These are phyloP conservation scores for Cytospora paraplurivora DNA, from an alignment of 2,329 filamentous ascomycete species.

Conservation along the genomic window DNA sequence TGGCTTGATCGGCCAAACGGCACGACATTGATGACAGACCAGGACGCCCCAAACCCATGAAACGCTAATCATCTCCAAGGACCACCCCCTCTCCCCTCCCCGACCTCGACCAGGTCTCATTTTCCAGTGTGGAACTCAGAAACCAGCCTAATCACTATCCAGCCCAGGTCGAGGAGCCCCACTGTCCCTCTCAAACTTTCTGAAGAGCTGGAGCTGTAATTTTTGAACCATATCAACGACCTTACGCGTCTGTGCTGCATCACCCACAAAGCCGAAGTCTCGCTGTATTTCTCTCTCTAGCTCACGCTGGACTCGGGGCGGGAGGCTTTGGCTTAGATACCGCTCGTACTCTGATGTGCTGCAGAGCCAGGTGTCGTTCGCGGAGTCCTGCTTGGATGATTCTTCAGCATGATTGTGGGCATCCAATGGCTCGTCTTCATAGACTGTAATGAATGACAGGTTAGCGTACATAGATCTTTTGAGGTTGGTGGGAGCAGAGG, in stretches of 20 bases:
- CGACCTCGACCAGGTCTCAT: neutral
- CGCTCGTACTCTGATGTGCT: slow-evolving; percentile 27
- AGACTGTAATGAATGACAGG: slow-evolving; percentile 7
- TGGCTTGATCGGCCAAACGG: too few relatives aligned
- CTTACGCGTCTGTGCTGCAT: slow-evolving; percentile 24
- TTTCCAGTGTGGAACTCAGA: neutral
- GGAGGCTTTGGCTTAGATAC: slow-evolving; percentile 26
- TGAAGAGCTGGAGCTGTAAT: slow-evolving; percentile 27
- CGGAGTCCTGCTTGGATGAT: neutral
- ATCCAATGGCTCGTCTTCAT: slow-evolving; percentile 22
- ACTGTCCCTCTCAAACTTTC: slow-evolving; percentile 18
- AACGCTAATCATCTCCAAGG: neutral
- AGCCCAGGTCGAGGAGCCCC: neutral
- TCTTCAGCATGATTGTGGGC: neutral
- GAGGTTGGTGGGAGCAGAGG: too few relatives aligned
- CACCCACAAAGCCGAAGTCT: slow-evolving; percentile 28
- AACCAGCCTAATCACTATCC: neutral
- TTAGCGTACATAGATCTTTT: too few relatives aligned
- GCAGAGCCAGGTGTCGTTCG: slow-evolving; percentile 20
- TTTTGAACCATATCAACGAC: slow-evolving; percentile 29
- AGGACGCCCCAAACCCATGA: neutral
- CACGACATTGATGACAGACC: neutral
- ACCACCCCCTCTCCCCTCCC: too few relatives aligned
- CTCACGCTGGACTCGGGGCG: slow-evolving; percentile 26
- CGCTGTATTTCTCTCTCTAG: slow-evolving; percentile 27